These are phyloP conservation scores for Oryza australiensis DNA, from an alignment of 176 grass and related monocot genomes.

Conservation along the genomic window DNA sequence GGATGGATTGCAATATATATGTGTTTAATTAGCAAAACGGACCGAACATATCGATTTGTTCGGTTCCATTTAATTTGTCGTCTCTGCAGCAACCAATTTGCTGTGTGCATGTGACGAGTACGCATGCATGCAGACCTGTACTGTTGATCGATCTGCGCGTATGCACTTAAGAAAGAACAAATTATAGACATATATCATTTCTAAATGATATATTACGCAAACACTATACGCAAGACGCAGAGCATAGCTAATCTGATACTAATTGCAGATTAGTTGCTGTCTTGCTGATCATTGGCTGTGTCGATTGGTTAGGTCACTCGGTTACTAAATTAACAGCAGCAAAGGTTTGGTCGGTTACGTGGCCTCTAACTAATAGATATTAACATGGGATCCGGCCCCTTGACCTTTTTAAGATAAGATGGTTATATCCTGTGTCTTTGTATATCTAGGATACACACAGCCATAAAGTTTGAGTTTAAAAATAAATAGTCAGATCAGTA, in stretches of 20 bases:
- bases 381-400: too few relatives aligned
- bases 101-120: neutral
- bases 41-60: conserved; percentile 15
- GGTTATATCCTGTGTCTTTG: too few relatives aligned
- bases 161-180: neutral
- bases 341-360: neutral
- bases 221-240: neutral
- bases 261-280: neutral
- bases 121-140: neutral
- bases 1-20: conserved; percentile 1
- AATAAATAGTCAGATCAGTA: too few relatives aligned
- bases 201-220: conserved; percentile 2
- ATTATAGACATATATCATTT: neutral
- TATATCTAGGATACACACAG: too few relatives aligned
- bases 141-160: neutral
- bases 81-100: neutral
- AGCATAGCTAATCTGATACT: neutral
- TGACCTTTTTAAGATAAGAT: too few relatives aligned
- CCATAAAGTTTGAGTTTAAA: too few relatives aligned
- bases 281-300: neutral
- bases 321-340: neutral
- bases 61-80: neutral
- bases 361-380: neutral
- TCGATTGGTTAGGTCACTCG: neutral
- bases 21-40: neutral